Evolutionary conservation across 768 basidiomycete species (phyloP), one percentile per base, ranked within the genome.

Genomic region (Macrolepiota fuliginosa): DNA sequence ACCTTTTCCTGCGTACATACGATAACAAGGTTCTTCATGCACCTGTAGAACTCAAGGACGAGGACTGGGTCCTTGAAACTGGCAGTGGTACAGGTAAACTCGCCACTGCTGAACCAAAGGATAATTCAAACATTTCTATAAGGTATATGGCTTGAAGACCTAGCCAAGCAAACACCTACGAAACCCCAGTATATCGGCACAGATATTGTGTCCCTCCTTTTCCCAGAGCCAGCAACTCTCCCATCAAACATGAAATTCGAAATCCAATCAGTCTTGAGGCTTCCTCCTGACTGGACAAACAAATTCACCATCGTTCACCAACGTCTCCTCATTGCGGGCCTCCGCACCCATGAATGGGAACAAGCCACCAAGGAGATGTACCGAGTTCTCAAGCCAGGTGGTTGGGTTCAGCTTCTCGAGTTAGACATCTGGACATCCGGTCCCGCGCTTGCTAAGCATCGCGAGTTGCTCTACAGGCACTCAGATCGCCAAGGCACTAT

Each of bases 381-480:
- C 22, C 52, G 53, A 24, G 61, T 62, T 6, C 51, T 62, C 11
- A 37, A 49, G 27, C 61, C 61, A 13, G 61, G 61, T 10, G 61
- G 61, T 15, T 62, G 61, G 61, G 54, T 47, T 19, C 61, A 62
- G 37, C 36, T 62, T 11, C 15, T 53, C 10, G 61, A 62, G 29
- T 13, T 62, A 13, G 36, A 46, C 13, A n/a, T 36, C 13, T 56
- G 52, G 46, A 49, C 35, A 15, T 25, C 54, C 15, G 61, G 61
- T 32, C 52, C 61, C 15, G 40, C 54, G 2, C 46, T 54, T 39
- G 61, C 52, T 29, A 56, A 56, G 39, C 54, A 54, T 19, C 32
- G 27, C 11, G 56, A 58, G 53, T 11, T 39, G 13, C 24, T 46
- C 19, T 62, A 56, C 45, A 27, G 42, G 39, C 35, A 32, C 24